Evolutionary conservation across 148 eudicot genomes (phyloP).

Genomic region (Heliamphora exappendiculata): DNA sequence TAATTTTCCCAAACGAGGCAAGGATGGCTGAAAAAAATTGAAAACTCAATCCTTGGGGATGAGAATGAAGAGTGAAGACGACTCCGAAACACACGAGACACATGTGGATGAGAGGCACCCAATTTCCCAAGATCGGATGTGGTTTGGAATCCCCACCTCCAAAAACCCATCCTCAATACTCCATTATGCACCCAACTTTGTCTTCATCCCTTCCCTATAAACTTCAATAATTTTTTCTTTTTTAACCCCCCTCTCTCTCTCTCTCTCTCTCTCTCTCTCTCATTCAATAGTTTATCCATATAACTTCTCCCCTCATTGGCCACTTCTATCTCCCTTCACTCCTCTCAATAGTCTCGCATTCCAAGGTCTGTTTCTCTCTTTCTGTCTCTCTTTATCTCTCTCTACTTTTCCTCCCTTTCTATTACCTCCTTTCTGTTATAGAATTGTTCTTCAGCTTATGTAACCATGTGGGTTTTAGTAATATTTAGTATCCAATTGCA

Average conservation of each 20-base stretch:
- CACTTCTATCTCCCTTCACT: slow-evolving; percentile 21
- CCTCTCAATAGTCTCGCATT: slow-evolving; percentile 16
- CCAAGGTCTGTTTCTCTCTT: slow-evolving; percentile 17
- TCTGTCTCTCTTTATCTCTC: neutral
- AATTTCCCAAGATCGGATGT: slow-evolving; percentile 30
- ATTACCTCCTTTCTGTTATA: neutral
- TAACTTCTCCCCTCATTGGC: slow-evolving; percentile 22
- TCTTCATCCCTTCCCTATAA: slow-evolving; percentile 14
- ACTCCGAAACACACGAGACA: slow-evolving; percentile 51
- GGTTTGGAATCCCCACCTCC: slow-evolving; percentile 53
- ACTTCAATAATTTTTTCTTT: neutral
- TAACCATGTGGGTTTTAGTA: neutral
- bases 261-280: slow-evolving; percentile 2
- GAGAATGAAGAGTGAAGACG: slow-evolving; percentile 34
- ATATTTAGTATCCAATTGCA: neutral
- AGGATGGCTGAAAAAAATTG: too few species aligned
- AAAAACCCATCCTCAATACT: slow-evolving; percentile 30
- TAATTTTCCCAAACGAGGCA: too few species aligned
- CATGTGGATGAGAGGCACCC: slow-evolving; percentile 49
- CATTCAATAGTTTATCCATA: slow-evolving; percentile 13
- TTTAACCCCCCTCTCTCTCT: neutral
- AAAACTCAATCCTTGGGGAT: too few species aligned
- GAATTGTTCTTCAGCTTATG: neutral
- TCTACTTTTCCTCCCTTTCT: neutral
- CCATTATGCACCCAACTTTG: slow-evolving; percentile 11